Conservation (phyloP, 352 stramenopile genomes). For the Elongisporangium anandrum region DNA sequence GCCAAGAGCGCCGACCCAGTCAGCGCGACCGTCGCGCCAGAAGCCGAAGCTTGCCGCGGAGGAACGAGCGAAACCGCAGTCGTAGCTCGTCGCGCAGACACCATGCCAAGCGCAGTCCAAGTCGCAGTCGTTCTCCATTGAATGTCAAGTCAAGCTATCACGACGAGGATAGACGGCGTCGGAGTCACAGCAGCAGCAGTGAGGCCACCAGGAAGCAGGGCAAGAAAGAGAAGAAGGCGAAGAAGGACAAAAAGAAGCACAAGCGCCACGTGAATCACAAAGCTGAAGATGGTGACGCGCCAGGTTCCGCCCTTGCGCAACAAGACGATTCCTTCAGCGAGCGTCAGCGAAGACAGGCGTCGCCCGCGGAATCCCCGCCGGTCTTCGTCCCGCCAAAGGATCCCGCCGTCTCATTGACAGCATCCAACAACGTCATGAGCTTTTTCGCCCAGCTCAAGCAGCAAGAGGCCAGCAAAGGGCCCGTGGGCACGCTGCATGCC, state of each 20-base stretch:
- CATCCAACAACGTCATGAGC: slow-evolving; percentile 25
- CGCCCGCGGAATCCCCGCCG: not conserved
- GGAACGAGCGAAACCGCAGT: slow-evolving; percentile 9
- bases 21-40: not conserved
- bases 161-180: not conserved
- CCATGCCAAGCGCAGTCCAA: not conserved
- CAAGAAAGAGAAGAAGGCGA: slow-evolving; percentile 8
- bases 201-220: slow-evolving; percentile 12
- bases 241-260: slow-evolving; percentile 26
- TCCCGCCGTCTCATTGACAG: not conserved
- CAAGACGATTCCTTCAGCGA: slow-evolving; percentile 2
- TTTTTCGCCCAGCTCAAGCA: slow-evolving; percentile 68
- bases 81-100: slow-evolving; percentile 8
- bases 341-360: not conserved
- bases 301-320: not conserved
- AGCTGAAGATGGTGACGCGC: slow-evolving; percentile 8
- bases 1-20: not conserved
- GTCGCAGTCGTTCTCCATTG: slow-evolving; percentile 5
- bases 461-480: slow-evolving; percentile 53
- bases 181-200: slow-evolving; percentile 8
- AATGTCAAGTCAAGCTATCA: not conserved
- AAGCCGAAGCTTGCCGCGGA: slow-evolving; percentile 5
- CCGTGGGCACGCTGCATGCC: slow-evolving; percentile 56
- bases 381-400: not conserved
- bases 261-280: slow-evolving; percentile 24